These are phyloP conservation scores for Ormosia semicastrata DNA, from an alignment of 306 rosid species.

Conservation along the genomic window DNA sequence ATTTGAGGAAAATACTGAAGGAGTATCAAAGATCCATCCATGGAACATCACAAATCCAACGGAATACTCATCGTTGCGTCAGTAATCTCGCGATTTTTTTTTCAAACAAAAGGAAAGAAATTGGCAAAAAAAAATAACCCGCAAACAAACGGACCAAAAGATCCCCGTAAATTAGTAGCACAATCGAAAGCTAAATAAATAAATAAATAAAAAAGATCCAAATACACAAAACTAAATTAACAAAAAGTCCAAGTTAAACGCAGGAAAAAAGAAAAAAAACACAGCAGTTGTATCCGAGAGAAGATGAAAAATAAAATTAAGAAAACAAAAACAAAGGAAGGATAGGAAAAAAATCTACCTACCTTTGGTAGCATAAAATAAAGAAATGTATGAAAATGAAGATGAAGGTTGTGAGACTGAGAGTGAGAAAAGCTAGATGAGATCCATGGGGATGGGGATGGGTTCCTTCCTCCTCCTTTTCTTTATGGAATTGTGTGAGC, in stretches of 20 bases:
- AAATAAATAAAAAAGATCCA: constrained; percentile 32
- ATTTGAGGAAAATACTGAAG: not conserved
- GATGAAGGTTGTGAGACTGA: constrained; percentile 4
- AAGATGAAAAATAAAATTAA: not conserved
- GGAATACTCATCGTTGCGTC: not conserved
- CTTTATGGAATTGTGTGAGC: constrained; percentile 33
- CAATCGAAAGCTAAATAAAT: not conserved
- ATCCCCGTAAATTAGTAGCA: not conserved
- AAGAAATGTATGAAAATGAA: constrained; percentile 4
- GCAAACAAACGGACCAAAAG: not conserved
- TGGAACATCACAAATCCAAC: not conserved
- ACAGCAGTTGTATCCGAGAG: not conserved
- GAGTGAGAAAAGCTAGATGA: constrained; percentile 48
- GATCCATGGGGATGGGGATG: constrained; percentile 29
- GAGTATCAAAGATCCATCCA: constrained; percentile 30
- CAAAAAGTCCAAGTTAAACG: not conserved
- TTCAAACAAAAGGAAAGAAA: not conserved
- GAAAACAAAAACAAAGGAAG: not conserved
- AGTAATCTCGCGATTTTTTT: not conserved
- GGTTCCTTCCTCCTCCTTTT: not conserved
- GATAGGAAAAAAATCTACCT: constrained; percentile 26
- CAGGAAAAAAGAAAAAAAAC: not conserved
- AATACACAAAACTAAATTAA: constrained; percentile 1
- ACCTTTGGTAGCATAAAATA: constrained; percentile 16
- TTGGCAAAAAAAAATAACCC: not conserved